Conservation (phyloP, 305 asterid genomes). For the Striga hermonthica region DNA sequence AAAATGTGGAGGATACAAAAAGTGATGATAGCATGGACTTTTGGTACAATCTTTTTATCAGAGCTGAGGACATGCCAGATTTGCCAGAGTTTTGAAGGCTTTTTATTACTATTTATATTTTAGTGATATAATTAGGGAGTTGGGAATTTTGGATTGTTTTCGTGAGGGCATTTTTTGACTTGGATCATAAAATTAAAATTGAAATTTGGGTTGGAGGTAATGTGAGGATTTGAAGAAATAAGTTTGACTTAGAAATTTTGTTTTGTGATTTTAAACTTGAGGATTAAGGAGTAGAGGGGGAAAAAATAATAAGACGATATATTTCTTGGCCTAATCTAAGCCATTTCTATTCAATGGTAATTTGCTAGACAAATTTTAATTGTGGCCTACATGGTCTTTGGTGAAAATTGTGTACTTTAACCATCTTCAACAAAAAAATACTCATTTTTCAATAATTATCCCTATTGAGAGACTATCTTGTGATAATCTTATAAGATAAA, state of each 20-base stretch:
- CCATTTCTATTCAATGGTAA: too few species aligned
- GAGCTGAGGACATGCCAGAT: constrained; percentile 62
- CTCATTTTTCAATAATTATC: too few species aligned
- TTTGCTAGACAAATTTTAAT: too few species aligned
- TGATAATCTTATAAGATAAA: too few species aligned
- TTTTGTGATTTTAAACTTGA: constrained; percentile 30
- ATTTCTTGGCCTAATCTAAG: too few species aligned
- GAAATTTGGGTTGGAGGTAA: constrained; percentile 16
- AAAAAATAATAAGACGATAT: too few species aligned
- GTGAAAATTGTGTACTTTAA: too few species aligned
- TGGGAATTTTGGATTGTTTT: constrained; percentile 23
- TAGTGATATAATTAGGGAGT: constrained; percentile 1
- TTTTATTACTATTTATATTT: not conserved
- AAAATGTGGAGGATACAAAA: constrained; percentile 32
- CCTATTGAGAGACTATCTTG: too few species aligned
- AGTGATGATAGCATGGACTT: constrained; percentile 63
- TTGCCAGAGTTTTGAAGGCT: constrained; percentile 60
- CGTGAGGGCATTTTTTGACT: constrained; percentile 29
- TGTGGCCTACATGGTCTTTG: too few species aligned
- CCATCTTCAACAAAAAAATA: too few species aligned
- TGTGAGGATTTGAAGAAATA: constrained; percentile 1
- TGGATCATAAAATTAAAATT: not conserved
- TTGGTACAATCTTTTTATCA: constrained; percentile 72
- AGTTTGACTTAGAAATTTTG: constrained; percentile 32
- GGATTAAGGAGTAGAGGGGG: not conserved